Evolutionary conservation across 192 early-diverging fungal species (phyloP), one percentile per base, ranked within the genome.

Genomic region (Coemansia sp.): DNA sequence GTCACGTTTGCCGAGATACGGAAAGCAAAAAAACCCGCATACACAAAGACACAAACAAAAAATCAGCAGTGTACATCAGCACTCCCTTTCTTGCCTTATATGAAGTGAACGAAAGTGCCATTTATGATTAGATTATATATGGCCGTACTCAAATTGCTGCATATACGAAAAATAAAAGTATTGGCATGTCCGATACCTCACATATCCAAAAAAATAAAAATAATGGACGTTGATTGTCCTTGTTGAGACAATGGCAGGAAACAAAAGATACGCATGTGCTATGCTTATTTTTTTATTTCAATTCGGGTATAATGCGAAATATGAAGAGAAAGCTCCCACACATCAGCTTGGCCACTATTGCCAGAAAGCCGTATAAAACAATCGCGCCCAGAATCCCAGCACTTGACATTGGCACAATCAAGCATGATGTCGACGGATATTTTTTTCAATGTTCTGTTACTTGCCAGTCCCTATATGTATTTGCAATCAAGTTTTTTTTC

Each of bases 1-100:
- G 52, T 55, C 52, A 55, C 52, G 28, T 30, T 3, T 55, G 52
- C 29, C 52, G 52, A 55, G 28, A 55, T 30, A 55, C 5, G 30
- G 28, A 55, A 55, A 14, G 28, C 52, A 6, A 55, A 45, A 45
- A 45, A 38, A 38, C 7, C 36, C 10, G 36, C 36, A 38, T 38
- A 38, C 14, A 16, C 14, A 45, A 45, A 45, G 10, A 45, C 42
- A 45, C 36, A 38, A 38, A 38, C 7, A 38, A 38, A 45, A 45
- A 45, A 45, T 45, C 42, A 45, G 17, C 7, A 8, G 14, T 12
- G 42, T 45, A 45, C 7, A 5, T 45, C 42, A 45, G 42, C 42
- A 45, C 42, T 12, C 42, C 36, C 36, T 12, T 12, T 45, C 14
- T 30, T 25, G 51, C 22, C 51, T 22, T 22, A 7, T 45, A 45